phyloP scores from a whole-genome alignment of 2,329 filamentous ascomycete species.

The Fusarium agapanthi region DNA sequence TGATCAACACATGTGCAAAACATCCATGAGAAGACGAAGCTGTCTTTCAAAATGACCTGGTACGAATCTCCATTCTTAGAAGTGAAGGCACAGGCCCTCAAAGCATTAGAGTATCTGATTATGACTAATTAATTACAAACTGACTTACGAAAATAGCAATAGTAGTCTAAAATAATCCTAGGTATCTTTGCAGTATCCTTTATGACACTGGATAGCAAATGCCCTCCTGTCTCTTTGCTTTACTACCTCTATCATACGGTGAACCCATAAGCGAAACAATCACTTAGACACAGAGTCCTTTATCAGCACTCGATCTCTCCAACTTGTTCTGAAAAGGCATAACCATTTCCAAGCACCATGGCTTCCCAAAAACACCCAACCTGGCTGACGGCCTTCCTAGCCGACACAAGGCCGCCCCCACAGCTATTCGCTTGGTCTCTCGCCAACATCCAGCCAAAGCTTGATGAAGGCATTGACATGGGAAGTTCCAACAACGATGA shows the following conservation, averaged over 20 bases:
- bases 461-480: background rate
- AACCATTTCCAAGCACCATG: background rate
- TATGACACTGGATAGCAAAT: too few relatives aligned
- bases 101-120: background rate
- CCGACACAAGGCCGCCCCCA: background rate
- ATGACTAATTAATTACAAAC: background rate
- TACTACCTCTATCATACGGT: background rate
- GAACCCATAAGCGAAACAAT: background rate
- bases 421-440: constrained; percentile 6
- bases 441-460: background rate
- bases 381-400: background rate
- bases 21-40: constrained; percentile 11
- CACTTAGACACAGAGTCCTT: background rate
- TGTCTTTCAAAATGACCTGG: background rate
- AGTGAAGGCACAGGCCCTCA: background rate
- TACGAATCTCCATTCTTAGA: background rate
- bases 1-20: background rate
- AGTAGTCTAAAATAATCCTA: too few relatives aligned
- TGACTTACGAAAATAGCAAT: too few relatives aligned
- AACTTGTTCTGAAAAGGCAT: background rate
- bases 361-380: background rate
- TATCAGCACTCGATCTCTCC: too few relatives aligned
- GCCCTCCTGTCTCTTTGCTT: too few relatives aligned
- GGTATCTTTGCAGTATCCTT: too few relatives aligned
- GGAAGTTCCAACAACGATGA: background rate